phyloP scores from a whole-genome alignment of 2,329 filamentous ascomycete genomes.

The Thelonectria rubi region DNA sequence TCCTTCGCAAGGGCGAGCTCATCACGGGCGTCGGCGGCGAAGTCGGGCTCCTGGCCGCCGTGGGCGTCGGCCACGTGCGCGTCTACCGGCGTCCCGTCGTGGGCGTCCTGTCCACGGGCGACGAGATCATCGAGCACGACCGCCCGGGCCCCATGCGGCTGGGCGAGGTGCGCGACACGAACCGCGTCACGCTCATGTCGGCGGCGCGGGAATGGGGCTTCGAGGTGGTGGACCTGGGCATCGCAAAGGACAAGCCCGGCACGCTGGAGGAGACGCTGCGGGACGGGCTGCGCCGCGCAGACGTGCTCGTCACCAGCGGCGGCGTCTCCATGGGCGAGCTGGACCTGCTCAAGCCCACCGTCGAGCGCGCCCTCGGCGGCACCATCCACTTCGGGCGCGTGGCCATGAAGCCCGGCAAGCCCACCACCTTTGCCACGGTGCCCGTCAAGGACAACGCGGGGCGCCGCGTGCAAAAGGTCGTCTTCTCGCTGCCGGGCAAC shows the following conservation, averaged over 20 bases:
- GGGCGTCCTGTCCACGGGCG: slow-evolving; percentile 91
- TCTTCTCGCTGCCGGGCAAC: slow-evolving; percentile 94
- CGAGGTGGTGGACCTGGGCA: slow-evolving; percentile 83
- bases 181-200: slow-evolving; percentile 85
- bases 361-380: slow-evolving; percentile 88
- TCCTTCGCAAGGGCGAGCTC: slow-evolving; percentile 81
- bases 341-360: slow-evolving; percentile 94
- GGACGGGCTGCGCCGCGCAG: slow-evolving; percentile 75
- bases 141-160: slow-evolving; percentile 68
- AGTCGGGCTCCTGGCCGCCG: slow-evolving; percentile 86
- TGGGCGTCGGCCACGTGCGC: slow-evolving; percentile 75
- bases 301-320: slow-evolving; percentile 89
- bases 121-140: slow-evolving; percentile 86
- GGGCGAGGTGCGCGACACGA: slow-evolving; percentile 93
- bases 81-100: slow-evolving; percentile 81
- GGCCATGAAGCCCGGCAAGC: slow-evolving; percentile 97
- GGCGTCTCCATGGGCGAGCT: slow-evolving; percentile 98
- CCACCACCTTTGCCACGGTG: slow-evolving; percentile 94
- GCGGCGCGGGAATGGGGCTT: slow-evolving; percentile 80
- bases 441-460: slow-evolving; percentile 69
- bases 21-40: slow-evolving; percentile 90
- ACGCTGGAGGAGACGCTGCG: slow-evolving; percentile 81
- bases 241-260: slow-evolving; percentile 77
- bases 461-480: slow-evolving; percentile 69
- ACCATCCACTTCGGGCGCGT: slow-evolving; percentile 97